Evolutionary conservation across 2,329 filamentous ascomycete species (phyloP).

Genomic region (Neoscytalidium dimidiatum): DNA sequence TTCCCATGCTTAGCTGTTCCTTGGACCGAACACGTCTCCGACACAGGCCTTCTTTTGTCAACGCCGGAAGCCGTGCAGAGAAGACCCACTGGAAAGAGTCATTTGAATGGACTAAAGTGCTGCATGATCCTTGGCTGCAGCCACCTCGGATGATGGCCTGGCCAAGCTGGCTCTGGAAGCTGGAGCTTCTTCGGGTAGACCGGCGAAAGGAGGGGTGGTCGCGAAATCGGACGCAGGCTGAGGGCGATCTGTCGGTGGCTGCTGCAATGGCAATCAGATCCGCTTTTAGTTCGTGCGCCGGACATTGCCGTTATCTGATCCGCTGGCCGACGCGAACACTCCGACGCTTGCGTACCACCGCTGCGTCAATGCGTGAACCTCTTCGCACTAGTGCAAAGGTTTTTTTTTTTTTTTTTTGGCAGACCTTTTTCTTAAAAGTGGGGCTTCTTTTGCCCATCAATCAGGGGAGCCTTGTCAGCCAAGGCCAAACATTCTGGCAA

Average conservation of each 20-base stretch:
- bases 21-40: background rate
- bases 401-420: background rate
- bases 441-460: background rate
- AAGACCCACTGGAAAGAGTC: background rate
- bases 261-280: slow-evolving; percentile 8
- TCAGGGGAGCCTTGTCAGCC: background rate
- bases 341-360: background rate
- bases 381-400: background rate
- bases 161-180: background rate
- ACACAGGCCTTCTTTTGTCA: background rate
- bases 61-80: background rate
- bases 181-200: background rate
- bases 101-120: background rate
- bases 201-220: background rate
- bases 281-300: slow-evolving; percentile 8
- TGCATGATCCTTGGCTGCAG: background rate
- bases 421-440: background rate
- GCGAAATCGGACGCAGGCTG: background rate
- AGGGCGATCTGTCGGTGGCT: background rate
- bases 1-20: background rate
- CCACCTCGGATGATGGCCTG: background rate
- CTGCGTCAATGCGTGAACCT: background rate
- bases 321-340: background rate
- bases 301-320: slow-evolving; percentile 18
- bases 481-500: background rate